These are phyloP conservation scores for Pythium guiyangense DNA, from an alignment of 352 stramenopile species.

Conservation along the genomic window DNA sequence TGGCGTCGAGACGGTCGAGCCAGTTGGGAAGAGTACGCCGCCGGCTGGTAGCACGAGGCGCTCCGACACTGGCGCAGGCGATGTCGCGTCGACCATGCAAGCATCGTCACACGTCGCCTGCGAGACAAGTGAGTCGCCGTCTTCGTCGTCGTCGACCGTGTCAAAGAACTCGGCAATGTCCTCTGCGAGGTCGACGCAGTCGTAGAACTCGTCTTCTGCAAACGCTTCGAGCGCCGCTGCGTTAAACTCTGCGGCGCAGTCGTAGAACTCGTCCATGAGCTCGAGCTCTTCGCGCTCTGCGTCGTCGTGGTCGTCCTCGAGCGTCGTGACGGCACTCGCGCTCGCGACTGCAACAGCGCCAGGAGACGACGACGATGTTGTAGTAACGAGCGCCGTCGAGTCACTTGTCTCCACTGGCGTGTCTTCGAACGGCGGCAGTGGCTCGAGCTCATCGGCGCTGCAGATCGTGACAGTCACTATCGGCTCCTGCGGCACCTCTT, in stretches of 20 bases:
- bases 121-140: not conserved
- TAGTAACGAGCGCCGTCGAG: not conserved
- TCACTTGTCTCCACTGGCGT: no score
- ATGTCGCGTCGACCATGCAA: not conserved
- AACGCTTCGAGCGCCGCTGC: slow-evolving; percentile 50
- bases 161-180: slow-evolving; percentile 32
- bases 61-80: not conserved
- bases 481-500: not conserved
- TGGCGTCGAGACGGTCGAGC: slow-evolving; percentile 51
- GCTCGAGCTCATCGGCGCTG: no score
- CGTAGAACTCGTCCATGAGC: slow-evolving; percentile 83
- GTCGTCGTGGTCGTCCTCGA: not conserved
- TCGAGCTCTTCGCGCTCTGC: slow-evolving; percentile 15
- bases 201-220: slow-evolving; percentile 84
- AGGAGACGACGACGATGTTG: not conserved
- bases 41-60: not conserved
- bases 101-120: not conserved
- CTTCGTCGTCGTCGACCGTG: slow-evolving; percentile 8
- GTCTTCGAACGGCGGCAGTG: no score
- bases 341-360: not conserved
- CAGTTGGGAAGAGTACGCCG: slow-evolving; percentile 40
- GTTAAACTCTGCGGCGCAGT: slow-evolving; percentile 61
- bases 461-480: not conserved
- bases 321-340: not conserved
- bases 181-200: slow-evolving; percentile 69